Evolutionary conservation across 768 basidiomycete genomes (phyloP), one percentile per base, ranked within the genome.

Genomic region (Auriscalpium microsporum): DNA sequence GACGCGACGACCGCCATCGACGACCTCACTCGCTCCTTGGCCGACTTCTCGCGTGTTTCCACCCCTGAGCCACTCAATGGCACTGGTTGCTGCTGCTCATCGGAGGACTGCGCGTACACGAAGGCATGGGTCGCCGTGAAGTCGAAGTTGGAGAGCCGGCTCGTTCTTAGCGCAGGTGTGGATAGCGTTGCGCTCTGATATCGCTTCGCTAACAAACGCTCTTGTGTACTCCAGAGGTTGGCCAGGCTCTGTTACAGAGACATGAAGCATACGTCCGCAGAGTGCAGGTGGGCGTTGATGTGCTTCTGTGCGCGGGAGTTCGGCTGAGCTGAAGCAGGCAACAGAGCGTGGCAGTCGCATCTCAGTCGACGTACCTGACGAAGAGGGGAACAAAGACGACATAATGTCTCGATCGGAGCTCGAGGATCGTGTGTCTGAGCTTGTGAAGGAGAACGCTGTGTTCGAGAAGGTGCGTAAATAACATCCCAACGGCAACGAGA

Each of bases 91-190:
- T 87, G 87, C 61, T 88, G 89, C 66, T 77, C 76, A 23, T 71
- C 68, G 52, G 82, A 83, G 46, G 78, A 81, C 4, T 90, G 87
- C 65, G 81, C 86, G 61, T 78, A 83, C 48, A 73, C 79, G 45
- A 78, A 72, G 68, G 71, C 78, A 9, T 90, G 90, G 84, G 57
- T 78, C 17, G 74, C 73, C 37, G 72, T 81, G 52, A 90, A 86
- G 72, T 74, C 80, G 48, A 81, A 80, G 67, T 70, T 95, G 23
- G 90, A 93, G 71, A 83, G 78, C 57, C 74, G 88, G 54, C 73
- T 96, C 58, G 81, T 86, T 55, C 75, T 95, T 54, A 91, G 91
- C 67, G 93, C 90, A 64, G 91, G 93, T 94, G 64, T 64, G 86
- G 75, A 14, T 42, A 13, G 14, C 13, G 17, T 17, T 4, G 17